These are phyloP conservation scores for Bolboschoenoplectus hybrid DNA, from an alignment of 202 grass and related monocot species.

Conservation along the genomic window DNA sequence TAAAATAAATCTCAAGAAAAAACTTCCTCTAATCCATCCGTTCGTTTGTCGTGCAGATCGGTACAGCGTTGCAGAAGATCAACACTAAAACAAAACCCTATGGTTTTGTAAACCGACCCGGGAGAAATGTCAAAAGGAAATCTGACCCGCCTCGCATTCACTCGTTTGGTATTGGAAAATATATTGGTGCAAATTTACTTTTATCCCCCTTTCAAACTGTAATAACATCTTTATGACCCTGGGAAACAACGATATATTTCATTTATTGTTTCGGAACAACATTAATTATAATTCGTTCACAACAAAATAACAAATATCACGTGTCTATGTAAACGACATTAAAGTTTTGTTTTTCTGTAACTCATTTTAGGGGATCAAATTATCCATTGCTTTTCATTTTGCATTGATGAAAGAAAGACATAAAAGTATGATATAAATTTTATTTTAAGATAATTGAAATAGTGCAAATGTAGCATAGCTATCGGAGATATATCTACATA, in stretches of 20 bases:
- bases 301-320: not conserved
- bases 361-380: not conserved
- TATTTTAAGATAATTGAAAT: not conserved
- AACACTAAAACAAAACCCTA: not conserved
- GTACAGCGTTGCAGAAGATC: no score
- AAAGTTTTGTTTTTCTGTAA: not conserved
- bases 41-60: no score
- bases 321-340: not conserved
- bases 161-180: not conserved
- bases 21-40: no score
- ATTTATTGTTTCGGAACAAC: not conserved
- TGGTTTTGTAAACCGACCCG: conserved; percentile 30
- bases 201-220: not conserved
- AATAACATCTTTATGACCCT: not conserved
- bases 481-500: no score
- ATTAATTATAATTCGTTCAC: not conserved
- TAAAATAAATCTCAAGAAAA: no score
- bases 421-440: no score
- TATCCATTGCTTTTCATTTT: not conserved
- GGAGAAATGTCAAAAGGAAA: conserved; percentile 8
- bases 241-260: not conserved
- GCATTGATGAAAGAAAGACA: no score
- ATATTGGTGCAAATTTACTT: not conserved
- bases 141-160: conserved; percentile 23
- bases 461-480: no score